Evolutionary conservation across 305 asterid genomes (phyloP), one percentile per base, ranked within the genome.

Genomic region (Fraxinus nigra): DNA sequence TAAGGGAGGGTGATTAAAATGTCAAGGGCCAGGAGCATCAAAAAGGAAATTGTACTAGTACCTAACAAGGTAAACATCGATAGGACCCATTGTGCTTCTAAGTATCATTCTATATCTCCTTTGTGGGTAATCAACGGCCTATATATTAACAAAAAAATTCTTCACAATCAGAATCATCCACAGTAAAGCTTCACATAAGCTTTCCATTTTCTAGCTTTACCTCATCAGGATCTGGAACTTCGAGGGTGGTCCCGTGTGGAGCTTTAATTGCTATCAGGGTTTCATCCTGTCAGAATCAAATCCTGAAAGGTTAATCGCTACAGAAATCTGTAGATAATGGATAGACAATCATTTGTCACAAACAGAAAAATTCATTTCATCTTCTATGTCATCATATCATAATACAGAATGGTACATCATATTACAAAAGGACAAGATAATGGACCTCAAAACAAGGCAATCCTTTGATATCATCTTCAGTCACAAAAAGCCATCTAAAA

Each of bases 161-260:
- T 79, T 65, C 65, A 77, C 69, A 6, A 74, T 18, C 75, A 83
- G 78, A 87, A 78, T 78, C 37, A 86, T 75, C 84, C 32, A 67
- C 32, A 40, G 51, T 74, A 63, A 78, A 78, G 72, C 81, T 70
- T 59, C 32, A 48, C 54, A 84, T 35, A 78, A 84, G 83, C 79
- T 16, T 18, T 81, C 72, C 40, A 51, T 75, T 61, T 80, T 75
- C 80, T 40, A 30, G 35, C 56, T 69, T 28, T 87, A 93, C 98
- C 98, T 95, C 99, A 79, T 95, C 97, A 76, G 98, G 98, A 86
- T 95, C 97, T 77, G 99, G 98, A 86, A 95, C 99, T 90, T 95
- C 99, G 28, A 95, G 92, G 79, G 98, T 95, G 40, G 98, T 95
- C 33, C 98, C 98, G 78, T 95, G 99, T 33, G 98, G 98, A 72